Base-by-base conservation (phyloP, 1,139 yeast species). In the Sugiyamaella neomexicana region DNA sequence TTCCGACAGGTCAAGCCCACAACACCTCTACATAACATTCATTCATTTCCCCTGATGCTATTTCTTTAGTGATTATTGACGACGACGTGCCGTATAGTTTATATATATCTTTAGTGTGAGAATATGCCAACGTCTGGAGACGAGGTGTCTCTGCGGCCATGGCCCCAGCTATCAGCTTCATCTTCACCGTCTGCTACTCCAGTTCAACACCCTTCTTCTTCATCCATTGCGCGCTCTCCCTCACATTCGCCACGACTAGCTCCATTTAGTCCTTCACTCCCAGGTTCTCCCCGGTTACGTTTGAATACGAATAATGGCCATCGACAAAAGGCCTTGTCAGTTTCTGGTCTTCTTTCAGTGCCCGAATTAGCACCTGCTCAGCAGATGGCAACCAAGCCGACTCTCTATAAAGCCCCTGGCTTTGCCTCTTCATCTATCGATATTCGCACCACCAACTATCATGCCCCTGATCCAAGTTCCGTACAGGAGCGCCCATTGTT, bases 401-500 rank as follows among this genome's bases (percentile, higher is more conserved):
- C 45, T n/a, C 29, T 41, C 17, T 38, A 47, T 17, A 38, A 39
- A 29, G 39, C 34, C 7, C 51, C 51, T 16, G 39, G 34, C 6
- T 47, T 47, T 31, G 44, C 51, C 5, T 39, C 45, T 7, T 47
- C 51, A 13, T 47, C 51, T 29, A 31, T 47, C 5, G 51, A 47
- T 47, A 15, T 47, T 39, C 38, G 45, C 9, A 13, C 51, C n/a
- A n/a, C 9, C 2, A 39, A 29, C 27, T 7, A 17, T 27, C 50
- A 37, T 38, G 17, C 20, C 5, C 34, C 49, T 16, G 42, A 37
- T 15, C 43, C 34, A 5, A 41, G 46, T 32, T 25, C 27, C 16
- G 56, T 53, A 12, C 37, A 53, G 15, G 56, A 53, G 15, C 38
- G 56, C 8, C 56, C 56, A 2, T 34, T 53, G 37, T 38, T 53